Evolutionary conservation across 2,329 filamentous ascomycete species (phyloP).

Genomic region (Colletotrichum somersetense): DNA sequence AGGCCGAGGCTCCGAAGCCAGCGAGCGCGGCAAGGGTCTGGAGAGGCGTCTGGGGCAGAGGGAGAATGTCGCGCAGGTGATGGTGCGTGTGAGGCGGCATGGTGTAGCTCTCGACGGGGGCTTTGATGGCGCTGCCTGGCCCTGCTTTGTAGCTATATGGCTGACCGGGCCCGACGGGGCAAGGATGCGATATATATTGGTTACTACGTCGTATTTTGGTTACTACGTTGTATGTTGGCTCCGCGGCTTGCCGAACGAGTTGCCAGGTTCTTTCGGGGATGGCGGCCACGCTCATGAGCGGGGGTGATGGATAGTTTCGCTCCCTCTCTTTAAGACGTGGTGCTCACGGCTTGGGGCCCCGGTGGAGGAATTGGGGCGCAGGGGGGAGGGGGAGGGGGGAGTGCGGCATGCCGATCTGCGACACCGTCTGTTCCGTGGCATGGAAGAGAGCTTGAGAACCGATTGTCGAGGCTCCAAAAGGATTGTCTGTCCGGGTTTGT

Average conservation of each 20-base stretch:
- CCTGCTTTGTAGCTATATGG: background rate
- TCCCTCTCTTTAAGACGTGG: constrained; percentile 2
- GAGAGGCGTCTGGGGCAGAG: constrained; percentile 31
- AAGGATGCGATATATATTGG: background rate
- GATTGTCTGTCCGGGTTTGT: background rate
- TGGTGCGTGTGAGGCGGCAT: constrained; percentile 23
- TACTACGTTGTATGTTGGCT: background rate
- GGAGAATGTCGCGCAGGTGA: constrained; percentile 21
- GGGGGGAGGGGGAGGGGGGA: background rate
- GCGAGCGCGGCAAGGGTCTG: constrained; percentile 37
- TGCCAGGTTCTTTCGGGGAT: constrained; percentile 13
- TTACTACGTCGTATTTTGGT: background rate
- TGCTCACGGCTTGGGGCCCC: background rate
- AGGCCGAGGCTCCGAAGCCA: constrained; percentile 32
- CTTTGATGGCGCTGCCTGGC: background rate
- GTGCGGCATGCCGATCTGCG: constrained; percentile 36
- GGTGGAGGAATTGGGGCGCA: background rate
- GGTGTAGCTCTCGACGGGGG: background rate
- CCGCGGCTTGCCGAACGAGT: constrained; percentile 7
- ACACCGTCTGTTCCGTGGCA: constrained; percentile 28
- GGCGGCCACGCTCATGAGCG: background rate
- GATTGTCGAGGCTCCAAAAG: background rate
- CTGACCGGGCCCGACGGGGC: background rate
- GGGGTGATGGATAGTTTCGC: background rate
- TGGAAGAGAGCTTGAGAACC: constrained; percentile 8